Percentiles rank a stretch among this genome's conserved stretches.
Conservation (phyloP, 805 yeast genomes). For the Saccharomycopsis malanga region DNA sequence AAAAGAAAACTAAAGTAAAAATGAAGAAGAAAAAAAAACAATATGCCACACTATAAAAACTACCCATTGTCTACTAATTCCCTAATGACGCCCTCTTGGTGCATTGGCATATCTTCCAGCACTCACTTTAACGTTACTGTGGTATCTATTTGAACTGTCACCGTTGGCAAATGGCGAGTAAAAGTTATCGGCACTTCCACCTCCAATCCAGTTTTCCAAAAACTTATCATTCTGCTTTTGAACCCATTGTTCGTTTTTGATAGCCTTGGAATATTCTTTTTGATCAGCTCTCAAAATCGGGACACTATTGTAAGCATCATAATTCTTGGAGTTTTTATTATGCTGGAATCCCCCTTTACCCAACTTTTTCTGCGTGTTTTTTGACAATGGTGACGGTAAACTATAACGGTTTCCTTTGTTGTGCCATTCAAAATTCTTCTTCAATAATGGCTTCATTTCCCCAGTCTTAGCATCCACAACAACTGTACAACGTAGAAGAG, state of each 20-base stretch:
- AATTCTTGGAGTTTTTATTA: constrained; percentile 48
- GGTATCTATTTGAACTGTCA: constrained; percentile 37
- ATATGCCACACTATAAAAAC: background rate
- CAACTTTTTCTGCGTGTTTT: constrained; percentile 56
- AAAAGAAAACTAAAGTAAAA: background rate
- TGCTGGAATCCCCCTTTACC: constrained; percentile 82
- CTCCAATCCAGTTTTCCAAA: constrained; percentile 85
- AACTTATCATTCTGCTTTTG: constrained; percentile 80
- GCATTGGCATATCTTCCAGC: constrained; percentile 77
- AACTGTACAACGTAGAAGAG: constrained; percentile 84
- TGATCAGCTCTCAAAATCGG: constrained; percentile 84
- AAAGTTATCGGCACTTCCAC: constrained; percentile 79
- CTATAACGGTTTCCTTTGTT: constrained; percentile 79
- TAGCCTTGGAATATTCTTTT: constrained; percentile 81
- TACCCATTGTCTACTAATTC: too few relatives aligned
- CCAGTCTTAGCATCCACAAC: constrained; percentile 77
- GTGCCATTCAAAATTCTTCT: constrained; percentile 90
- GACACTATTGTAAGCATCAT: constrained; percentile 34
- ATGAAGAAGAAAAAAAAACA: background rate
- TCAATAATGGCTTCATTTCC: constrained; percentile 77
- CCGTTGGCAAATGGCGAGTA: constrained; percentile 79
- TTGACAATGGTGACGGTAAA: constrained; percentile 81
- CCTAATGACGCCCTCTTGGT: constrained; percentile 31
- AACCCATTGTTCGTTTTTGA: constrained; percentile 84
- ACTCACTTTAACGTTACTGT: constrained; percentile 74